phyloP scores from a whole-genome alignment of 768 basidiomycete species.

The Boletus subcaerulescens region DNA sequence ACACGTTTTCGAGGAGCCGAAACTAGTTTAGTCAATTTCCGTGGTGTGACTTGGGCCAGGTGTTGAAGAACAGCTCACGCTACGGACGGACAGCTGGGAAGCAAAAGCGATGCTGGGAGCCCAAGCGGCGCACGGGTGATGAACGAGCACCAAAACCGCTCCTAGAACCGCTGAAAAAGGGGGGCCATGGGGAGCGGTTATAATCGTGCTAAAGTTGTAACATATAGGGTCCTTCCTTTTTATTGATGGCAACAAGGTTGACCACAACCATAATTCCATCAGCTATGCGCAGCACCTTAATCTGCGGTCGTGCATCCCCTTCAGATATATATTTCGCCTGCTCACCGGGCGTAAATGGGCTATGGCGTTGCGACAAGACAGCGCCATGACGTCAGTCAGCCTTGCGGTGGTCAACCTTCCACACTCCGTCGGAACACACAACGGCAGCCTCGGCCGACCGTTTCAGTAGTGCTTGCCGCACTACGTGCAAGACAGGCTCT shows the following conservation, averaged over 20 bases:
- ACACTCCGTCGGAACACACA: no score
- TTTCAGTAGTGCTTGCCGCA: background rate
- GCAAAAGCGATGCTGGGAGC: background rate
- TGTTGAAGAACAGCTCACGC: background rate
- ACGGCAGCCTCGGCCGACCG: background rate
- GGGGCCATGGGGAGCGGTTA: background rate
- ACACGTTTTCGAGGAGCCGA: constrained; percentile 31
- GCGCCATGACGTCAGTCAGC: constrained; percentile 2
- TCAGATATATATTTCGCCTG: no score
- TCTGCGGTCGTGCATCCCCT: no score
- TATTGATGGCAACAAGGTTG: background rate
- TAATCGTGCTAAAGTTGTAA: constrained; percentile 11
- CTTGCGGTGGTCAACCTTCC: background rate
- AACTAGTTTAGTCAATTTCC: constrained; percentile 21
- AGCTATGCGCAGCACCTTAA: background rate
- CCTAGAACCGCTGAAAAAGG: background rate
- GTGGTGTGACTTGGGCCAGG: constrained; percentile 2
- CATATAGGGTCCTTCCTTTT: constrained; percentile 22
- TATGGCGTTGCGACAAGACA: constrained; percentile 2
- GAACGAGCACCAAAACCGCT: background rate
- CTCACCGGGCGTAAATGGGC: background rate
- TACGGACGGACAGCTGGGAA: background rate
- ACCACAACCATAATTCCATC: no score
- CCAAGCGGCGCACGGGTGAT: background rate
- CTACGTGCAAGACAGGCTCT: background rate